Evolutionary conservation across 192 early-diverging fungal species (phyloP).

Genomic region (Helicostylum pulchrum): DNA sequence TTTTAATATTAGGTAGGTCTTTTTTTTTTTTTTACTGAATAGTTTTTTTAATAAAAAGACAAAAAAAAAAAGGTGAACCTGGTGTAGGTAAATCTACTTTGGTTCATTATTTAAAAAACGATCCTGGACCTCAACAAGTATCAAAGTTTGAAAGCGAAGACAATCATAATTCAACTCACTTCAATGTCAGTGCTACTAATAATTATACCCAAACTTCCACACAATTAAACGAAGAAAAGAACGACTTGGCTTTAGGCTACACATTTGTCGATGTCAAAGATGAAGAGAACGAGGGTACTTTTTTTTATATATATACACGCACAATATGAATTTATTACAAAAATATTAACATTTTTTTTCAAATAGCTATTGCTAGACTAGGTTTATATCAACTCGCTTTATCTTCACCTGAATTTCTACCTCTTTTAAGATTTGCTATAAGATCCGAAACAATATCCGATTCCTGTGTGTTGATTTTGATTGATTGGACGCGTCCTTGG

Average conservation of each 20-base stretch:
- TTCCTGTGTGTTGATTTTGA: conserved; percentile 68
- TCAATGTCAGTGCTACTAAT: conserved; percentile 42
- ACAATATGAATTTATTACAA: too few species aligned
- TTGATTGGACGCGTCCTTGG: conserved; percentile 94
- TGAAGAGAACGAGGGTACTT: conserved; percentile 77
- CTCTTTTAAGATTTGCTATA: conserved; percentile 70
- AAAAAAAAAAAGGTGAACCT: conserved; percentile 55
- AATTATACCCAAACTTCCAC: conserved; percentile 34
- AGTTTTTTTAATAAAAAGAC: not conserved
- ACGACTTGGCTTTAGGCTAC: conserved; percentile 81
- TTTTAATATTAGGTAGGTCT: conserved; percentile 73
- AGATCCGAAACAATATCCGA: conserved; percentile 60
- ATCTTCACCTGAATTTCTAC: conserved; percentile 61
- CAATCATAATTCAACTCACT: conserved; percentile 35
- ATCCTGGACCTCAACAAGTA: conserved; percentile 35
- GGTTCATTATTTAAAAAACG: conserved; percentile 61
- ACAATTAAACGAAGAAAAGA: conserved; percentile 38
- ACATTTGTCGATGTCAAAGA: conserved; percentile 83
- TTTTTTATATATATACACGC: conserved; percentile 3
- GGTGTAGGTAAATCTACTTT: conserved; percentile 82
- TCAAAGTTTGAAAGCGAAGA: conserved; percentile 34
- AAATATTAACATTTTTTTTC: too few species aligned
- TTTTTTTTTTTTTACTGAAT: not conserved
- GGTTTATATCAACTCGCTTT: conserved; percentile 80
- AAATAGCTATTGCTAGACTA: conserved; percentile 58